Percentiles rank a stretch among this genome's conserved stretches.
phyloP scores from a whole-genome alignment of 2,329 filamentous ascomycete genomes.

The Ramichloridium luteum region DNA sequence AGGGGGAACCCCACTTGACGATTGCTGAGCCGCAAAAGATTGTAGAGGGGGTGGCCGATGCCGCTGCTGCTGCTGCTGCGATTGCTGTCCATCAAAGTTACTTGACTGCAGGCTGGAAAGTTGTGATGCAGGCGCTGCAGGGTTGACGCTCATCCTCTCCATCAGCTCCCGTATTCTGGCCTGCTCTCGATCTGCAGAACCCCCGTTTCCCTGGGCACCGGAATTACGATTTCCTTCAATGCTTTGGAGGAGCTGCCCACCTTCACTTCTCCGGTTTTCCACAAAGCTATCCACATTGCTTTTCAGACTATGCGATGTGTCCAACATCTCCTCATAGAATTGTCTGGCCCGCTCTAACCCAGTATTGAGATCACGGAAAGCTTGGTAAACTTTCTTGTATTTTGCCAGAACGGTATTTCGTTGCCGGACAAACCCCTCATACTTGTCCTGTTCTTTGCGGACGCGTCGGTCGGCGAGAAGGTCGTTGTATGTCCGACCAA shows the following conservation, averaged over 20 bases:
- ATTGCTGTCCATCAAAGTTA: background rate
- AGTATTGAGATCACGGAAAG: slow-evolving; percentile 78
- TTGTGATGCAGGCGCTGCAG: slow-evolving; percentile 14
- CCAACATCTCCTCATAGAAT: slow-evolving; percentile 77
- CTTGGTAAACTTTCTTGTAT: slow-evolving; percentile 85
- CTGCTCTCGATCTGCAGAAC: slow-evolving; percentile 67
- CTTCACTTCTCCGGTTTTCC: slow-evolving; percentile 83
- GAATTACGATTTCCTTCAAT: slow-evolving; percentile 70
- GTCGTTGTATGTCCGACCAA: slow-evolving; percentile 75
- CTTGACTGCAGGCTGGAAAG: background rate
- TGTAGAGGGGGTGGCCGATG: slow-evolving; percentile 34
- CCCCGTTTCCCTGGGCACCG: slow-evolving; percentile 15
- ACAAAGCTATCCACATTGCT: slow-evolving; percentile 75
- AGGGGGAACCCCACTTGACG: slow-evolving; percentile 25
- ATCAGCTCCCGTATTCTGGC: slow-evolving; percentile 79
- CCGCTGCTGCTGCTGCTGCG: background rate
- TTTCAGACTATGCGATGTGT: slow-evolving; percentile 20
- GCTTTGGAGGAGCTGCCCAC: slow-evolving; percentile 73
- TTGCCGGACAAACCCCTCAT: slow-evolving; percentile 76
- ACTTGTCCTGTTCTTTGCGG: slow-evolving; percentile 85
- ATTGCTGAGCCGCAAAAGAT: slow-evolving; percentile 26
- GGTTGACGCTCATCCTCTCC: slow-evolving; percentile 86
- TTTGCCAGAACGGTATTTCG: slow-evolving; percentile 67
- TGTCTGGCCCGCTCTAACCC: slow-evolving; percentile 78
- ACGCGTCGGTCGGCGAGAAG: slow-evolving; percentile 90